Conservation (phyloP, 2,329 filamentous ascomycete species). For the Macrophomina pseudophaseolina region DNA sequence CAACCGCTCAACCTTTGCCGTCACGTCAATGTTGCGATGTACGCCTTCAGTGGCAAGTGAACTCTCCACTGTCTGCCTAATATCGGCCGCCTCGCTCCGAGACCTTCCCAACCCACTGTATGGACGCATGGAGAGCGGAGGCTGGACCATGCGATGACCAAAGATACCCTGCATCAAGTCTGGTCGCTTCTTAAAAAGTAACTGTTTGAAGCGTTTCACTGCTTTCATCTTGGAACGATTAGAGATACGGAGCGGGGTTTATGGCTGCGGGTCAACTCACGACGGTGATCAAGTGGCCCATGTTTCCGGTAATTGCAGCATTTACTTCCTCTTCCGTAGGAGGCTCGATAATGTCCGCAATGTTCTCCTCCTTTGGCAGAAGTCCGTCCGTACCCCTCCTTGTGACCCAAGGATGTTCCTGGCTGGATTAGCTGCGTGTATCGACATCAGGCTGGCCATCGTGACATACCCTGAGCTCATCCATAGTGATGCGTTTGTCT, state of each 20-base stretch:
- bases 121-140: constrained; percentile 59
- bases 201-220: constrained; percentile 82
- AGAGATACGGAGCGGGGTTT: not conserved
- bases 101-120: constrained; percentile 43
- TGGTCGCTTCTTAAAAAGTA: constrained; percentile 65
- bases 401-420: constrained; percentile 96
- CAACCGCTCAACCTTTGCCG: constrained; percentile 37
- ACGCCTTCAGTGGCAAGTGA: constrained; percentile 60
- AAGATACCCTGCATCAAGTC: constrained; percentile 64
- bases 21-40: constrained; percentile 52
- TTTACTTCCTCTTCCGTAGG: constrained; percentile 92
- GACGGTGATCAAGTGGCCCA: constrained; percentile 84
- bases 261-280: constrained; percentile 50
- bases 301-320: constrained; percentile 86
- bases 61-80: constrained; percentile 56
- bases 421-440: constrained; percentile 4
- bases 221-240: constrained; percentile 73
- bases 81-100: constrained; percentile 57
- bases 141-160: constrained; percentile 63
- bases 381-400: constrained; percentile 77
- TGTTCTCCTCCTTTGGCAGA: constrained; percentile 84
- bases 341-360: constrained; percentile 75
- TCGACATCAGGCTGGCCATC: not conserved
- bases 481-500: constrained; percentile 79
- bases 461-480: constrained; percentile 73